Evolutionary conservation across 2,329 filamentous ascomycete genomes (phyloP).

Genomic region (Camillea tinctor): DNA sequence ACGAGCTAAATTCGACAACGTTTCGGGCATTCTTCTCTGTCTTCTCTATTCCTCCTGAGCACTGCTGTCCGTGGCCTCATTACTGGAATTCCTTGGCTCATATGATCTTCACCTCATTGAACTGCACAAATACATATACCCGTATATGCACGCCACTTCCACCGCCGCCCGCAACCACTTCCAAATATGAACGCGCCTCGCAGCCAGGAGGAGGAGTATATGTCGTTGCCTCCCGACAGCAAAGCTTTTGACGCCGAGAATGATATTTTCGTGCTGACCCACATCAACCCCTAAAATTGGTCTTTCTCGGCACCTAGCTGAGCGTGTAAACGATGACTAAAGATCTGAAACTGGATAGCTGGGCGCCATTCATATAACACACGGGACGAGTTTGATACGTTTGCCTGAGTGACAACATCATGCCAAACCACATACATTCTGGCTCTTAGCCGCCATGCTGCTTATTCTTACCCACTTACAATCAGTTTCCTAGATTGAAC

Average conservation of each 20-base stretch:
- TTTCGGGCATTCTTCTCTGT: conserved; percentile 44
- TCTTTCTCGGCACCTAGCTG: conserved; percentile 14
- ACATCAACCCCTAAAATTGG: conserved; percentile 7
- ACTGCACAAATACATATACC: conserved; percentile 13
- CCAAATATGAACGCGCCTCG: conserved; percentile 14
- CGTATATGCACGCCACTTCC: conserved; percentile 11
- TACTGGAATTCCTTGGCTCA: conserved; percentile 22
- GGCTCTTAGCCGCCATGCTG: conserved; percentile 7
- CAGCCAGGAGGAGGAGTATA: conserved; percentile 19
- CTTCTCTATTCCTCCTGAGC: conserved; percentile 40
- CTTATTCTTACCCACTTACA: conserved; percentile 7
- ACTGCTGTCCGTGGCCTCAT: conserved; percentile 35
- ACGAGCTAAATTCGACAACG: conserved; percentile 45
- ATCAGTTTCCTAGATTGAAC: conserved; percentile 14
- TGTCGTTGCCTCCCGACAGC: conserved; percentile 17
- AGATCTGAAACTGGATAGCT: conserved; percentile 13
- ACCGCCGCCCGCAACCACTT: conserved; percentile 15
- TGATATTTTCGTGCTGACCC: conserved; percentile 17
- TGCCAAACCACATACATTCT: conserved; percentile 14
- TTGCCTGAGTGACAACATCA: conserved; percentile 20
- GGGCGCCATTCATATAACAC: conserved; percentile 7
- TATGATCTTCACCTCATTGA: conserved; percentile 22
- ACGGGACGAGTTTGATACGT: conserved; percentile 13
- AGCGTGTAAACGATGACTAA: conserved; percentile 22
- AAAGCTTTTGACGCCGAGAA: conserved; percentile 11